Conservation (phyloP, 1,139 yeast species). For the Geotrichum candidum region DNA sequence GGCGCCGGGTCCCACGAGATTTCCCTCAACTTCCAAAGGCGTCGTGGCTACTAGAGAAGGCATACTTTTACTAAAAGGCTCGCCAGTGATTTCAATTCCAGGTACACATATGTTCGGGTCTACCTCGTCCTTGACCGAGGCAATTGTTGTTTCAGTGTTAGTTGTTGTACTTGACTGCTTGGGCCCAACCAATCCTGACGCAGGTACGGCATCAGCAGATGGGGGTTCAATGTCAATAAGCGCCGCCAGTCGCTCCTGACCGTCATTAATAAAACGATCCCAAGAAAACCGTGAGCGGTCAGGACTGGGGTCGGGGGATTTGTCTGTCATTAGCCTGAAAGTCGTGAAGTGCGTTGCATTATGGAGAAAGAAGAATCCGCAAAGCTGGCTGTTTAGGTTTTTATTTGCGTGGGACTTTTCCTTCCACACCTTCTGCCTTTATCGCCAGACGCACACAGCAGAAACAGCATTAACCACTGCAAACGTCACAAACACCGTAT, state of each 20-base stretch:
- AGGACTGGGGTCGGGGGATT: neutral
- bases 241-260: constrained; percentile 12
- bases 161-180: neutral
- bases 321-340: neutral
- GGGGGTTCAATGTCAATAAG: constrained; percentile 8
- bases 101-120: neutral
- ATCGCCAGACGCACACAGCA: neutral
- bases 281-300: constrained; percentile 12
- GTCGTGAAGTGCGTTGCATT: neutral
- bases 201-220: neutral
- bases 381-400: neutral
- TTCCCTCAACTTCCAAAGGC: neutral
- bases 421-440: neutral
- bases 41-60: neutral
- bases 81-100: neutral
- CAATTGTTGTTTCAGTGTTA: neutral
- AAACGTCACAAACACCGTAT: neutral
- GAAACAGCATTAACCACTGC: neutral
- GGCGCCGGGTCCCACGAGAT: neutral
- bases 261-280: constrained; percentile 13
- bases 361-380: neutral
- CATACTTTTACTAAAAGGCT: neutral
- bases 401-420: neutral
- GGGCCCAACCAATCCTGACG: neutral
- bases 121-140: neutral